Conservation (phyloP, 1,284 basidiomycete genomes). For the Ceraceosorus bombacis region DNA sequence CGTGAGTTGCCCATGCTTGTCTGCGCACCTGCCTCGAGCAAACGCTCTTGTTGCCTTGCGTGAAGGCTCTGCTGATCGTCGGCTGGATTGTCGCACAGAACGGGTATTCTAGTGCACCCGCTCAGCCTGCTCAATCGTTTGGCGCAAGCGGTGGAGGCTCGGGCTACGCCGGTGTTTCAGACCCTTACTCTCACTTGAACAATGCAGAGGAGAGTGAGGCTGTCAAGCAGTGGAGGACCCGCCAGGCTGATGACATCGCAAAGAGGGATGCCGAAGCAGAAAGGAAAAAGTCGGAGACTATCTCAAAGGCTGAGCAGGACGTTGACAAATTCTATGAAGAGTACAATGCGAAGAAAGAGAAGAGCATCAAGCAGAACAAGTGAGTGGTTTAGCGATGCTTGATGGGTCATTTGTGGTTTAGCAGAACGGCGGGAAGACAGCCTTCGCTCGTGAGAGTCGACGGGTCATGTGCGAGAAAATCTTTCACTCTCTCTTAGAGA, state of each 20-base stretch:
- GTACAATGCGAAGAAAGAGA: constrained; percentile 85
- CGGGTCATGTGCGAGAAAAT: too few species aligned
- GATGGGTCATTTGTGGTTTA: not conserved
- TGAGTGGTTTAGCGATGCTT: constrained; percentile 51
- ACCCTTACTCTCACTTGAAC: too few species aligned
- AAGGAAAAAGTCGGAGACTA: constrained; percentile 72
- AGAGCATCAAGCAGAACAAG: constrained; percentile 93
- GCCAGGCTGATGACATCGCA: constrained; percentile 77
- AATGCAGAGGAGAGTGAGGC: constrained; percentile 32
- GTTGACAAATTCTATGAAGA: constrained; percentile 96
- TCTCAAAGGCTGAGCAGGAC: constrained; percentile 77
- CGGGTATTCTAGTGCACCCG: too few species aligned
- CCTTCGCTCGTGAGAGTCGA: not conserved
- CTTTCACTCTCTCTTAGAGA: too few species aligned
- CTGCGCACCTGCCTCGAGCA: too few species aligned
- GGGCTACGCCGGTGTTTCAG: too few species aligned
- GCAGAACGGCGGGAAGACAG: not conserved
- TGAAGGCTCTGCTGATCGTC: too few species aligned
- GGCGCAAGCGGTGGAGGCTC: too few species aligned
- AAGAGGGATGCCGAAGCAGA: constrained; percentile 71
- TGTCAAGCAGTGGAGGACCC: constrained; percentile 74
- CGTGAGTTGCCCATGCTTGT: not conserved
- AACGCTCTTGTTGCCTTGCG: too few species aligned
- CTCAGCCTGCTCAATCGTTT: too few species aligned
- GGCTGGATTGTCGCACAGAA: too few species aligned